phyloP scores from a whole-genome alignment of 2,329 filamentous ascomycete genomes.

The Xylariaceae sp. region DNA sequence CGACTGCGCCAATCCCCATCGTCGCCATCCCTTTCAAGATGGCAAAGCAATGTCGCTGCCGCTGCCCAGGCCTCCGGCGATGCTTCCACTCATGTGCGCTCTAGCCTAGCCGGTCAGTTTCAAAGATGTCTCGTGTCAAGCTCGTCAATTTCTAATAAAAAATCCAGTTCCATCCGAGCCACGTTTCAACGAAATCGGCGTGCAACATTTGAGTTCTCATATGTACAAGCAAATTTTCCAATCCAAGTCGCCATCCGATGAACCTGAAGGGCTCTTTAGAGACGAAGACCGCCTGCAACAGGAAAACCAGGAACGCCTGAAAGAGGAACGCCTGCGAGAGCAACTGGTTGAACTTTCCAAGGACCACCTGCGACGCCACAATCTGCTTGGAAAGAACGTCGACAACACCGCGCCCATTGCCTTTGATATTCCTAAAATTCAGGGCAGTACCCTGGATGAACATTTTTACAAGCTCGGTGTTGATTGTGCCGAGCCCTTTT shows the following conservation, averaged over 20 bases:
- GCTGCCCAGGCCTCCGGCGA: constrained; percentile 16
- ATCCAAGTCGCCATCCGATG: constrained; percentile 52
- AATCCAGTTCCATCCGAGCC: constrained; percentile 47
- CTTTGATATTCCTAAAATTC: constrained; percentile 76
- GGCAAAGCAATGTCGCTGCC: constrained; percentile 34
- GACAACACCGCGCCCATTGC: constrained; percentile 70
- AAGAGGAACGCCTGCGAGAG: too few species aligned
- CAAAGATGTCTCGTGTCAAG: neutral
- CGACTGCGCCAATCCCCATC: constrained; percentile 33
- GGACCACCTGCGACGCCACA: constrained; percentile 78
- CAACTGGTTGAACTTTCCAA: constrained; percentile 68
- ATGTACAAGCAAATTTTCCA: constrained; percentile 81
- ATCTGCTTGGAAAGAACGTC: constrained; percentile 84
- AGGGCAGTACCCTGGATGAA: constrained; percentile 79
- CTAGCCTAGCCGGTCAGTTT: constrained; percentile 39
- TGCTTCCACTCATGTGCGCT: constrained; percentile 10
- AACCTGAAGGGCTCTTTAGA: constrained; percentile 29
- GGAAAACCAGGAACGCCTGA: too few species aligned
- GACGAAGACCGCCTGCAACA: too few species aligned
- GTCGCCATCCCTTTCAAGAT: constrained; percentile 36
- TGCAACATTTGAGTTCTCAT: constrained; percentile 85
- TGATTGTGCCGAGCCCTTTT: constrained; percentile 80
- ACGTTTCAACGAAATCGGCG: constrained; percentile 85
- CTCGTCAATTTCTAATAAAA: constrained; percentile 15
- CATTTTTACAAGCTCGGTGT: constrained; percentile 87